phyloP scores from a whole-genome alignment of 805 yeast species.

The Starmerella riodocensis region DNA sequence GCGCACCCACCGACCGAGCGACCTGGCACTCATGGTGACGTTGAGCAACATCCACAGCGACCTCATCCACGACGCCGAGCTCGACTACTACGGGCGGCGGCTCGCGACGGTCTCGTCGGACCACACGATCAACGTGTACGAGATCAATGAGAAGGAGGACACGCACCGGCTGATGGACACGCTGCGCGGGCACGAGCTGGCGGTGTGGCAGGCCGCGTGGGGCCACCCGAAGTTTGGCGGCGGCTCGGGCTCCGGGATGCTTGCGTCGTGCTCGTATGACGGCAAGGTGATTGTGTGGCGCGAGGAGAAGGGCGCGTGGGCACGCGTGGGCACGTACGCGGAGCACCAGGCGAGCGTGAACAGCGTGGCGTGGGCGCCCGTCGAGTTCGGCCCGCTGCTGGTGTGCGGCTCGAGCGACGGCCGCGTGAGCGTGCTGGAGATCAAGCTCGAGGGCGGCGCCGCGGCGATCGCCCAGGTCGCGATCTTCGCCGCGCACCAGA shows the following conservation, averaged over 20 bases:
- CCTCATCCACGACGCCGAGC: slow-evolving; percentile 88
- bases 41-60: slow-evolving; percentile 87
- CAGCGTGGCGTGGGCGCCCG: slow-evolving; percentile 94
- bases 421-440: slow-evolving; percentile 76
- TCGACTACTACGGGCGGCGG: slow-evolving; percentile 92
- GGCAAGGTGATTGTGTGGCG: slow-evolving; percentile 93
- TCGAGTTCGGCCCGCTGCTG: slow-evolving; percentile 85
- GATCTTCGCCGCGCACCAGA: slow-evolving; percentile 64
- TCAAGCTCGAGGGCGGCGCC: slow-evolving; percentile 64
- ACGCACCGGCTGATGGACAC: slow-evolving; percentile 73
- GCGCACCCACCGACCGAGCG: neutral
- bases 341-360: slow-evolving; percentile 91
- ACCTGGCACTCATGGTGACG: slow-evolving; percentile 41
- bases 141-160: slow-evolving; percentile 58
- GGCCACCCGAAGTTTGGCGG: slow-evolving; percentile 98
- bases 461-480: slow-evolving; percentile 22
- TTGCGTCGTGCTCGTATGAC: slow-evolving; percentile 91
- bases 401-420: slow-evolving; percentile 92
- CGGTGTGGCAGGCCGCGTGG: slow-evolving; percentile 98
- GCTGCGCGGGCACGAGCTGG: slow-evolving; percentile 82
- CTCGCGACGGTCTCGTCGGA: slow-evolving; percentile 94
- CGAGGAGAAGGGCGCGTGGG: slow-evolving; percentile 75
- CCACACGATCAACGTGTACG: slow-evolving; percentile 87
- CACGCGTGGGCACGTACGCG: slow-evolving; percentile 70
- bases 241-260: slow-evolving; percentile 31